Base-by-base conservation (phyloP, 2,329 filamentous ascomycete genomes). In the Aspergillus fructus region DNA sequence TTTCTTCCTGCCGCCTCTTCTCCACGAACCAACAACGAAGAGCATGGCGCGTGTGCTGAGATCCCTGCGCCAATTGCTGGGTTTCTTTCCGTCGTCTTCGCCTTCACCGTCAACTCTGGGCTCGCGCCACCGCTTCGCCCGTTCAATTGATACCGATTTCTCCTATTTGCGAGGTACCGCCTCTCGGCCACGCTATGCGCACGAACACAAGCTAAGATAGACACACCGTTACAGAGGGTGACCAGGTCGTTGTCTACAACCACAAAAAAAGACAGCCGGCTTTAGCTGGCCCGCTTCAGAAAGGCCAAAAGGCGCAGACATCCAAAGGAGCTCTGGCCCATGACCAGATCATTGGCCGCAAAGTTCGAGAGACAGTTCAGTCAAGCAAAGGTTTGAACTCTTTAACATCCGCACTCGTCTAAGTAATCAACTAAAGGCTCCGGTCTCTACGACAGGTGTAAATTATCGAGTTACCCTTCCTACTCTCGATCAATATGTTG, bases 401-500 rank as follows among this genome's bases (percentile, higher is more conserved):
- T 30, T 17, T 12, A 30, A 30, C 27, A 11, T 34, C n/a, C 17
- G 43, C 39, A 13, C 4, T 4, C 12, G n/a, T 24, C n/a, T 21
- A 12, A 17, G 30, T 30, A 13, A 2, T 23, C 27, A 23, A 17
- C 15, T 27, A 27, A 52, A 1, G 12, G 15, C n/a, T 15, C 62
- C 33, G 15, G 15, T 37, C 13, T 63, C 45, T 37, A 41, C 13
- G 46, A 30, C 43, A 76, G 80, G 79, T 30, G 69, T 75, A 9
- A 68, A 79, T 4, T 85, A 83, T 58, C 79, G 85, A 59, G 67
- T 91, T 41, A 82, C 83, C 53, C 82, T 85, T 61, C 88, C 89
- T 15, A 87, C 87, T 0, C 76, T 94, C 56, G 86, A 87, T 48
- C 87, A 91, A 72, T 93, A 93, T 75, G 84, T 91, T 53, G 79